A percentile compares a stretch with the other conserved stretches of the same genome.
These are phyloP conservation scores for Emericellopsis atlantica DNA, from an alignment of 2,329 filamentous ascomycete species.

Conservation along the genomic window DNA sequence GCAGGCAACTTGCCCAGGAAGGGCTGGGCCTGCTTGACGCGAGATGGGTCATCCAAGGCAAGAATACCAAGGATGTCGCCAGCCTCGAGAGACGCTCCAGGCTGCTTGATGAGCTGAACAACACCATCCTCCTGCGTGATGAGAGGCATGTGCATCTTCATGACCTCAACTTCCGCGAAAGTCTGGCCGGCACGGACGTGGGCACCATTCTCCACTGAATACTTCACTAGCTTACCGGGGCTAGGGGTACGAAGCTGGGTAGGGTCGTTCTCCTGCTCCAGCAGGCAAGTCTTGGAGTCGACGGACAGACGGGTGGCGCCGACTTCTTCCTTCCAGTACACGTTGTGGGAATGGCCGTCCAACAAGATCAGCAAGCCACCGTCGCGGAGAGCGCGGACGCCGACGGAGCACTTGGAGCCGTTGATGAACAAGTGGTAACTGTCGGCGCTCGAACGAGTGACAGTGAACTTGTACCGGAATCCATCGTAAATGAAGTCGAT, in stretches of 20 bases:
- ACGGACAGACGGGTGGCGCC: constrained; percentile 91
- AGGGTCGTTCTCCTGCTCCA: constrained; percentile 98
- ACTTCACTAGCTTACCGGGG: constrained; percentile 96
- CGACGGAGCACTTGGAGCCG: constrained; percentile 89
- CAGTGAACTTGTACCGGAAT: constrained; percentile 93
- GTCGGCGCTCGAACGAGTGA: constrained; percentile 80
- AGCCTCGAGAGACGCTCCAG: constrained; percentile 91
- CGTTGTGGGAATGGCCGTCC: constrained; percentile 86
- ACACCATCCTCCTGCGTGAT: constrained; percentile 90
- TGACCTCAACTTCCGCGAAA: constrained; percentile 96
- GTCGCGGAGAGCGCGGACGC: constrained; percentile 83
- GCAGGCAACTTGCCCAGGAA: constrained; percentile 86
- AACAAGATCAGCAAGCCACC: constrained; percentile 87
- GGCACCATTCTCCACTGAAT: constrained; percentile 86
- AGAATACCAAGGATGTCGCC: constrained; percentile 98
- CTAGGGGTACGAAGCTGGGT: constrained; percentile 91
- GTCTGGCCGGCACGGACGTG: constrained; percentile 87
- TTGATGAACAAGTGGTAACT: constrained; percentile 99
- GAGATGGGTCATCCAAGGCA: constrained; percentile 84
- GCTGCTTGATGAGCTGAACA: constrained; percentile 98
- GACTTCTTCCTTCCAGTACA: constrained; percentile 99
- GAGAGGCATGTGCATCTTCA: constrained; percentile 99
- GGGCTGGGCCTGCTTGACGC: constrained; percentile 91
- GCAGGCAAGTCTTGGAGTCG: constrained; percentile 92
- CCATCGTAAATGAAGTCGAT: constrained; percentile 99